These are phyloP conservation scores for Colletotrichum sp. DNA, from an alignment of 2,329 filamentous ascomycete genomes.

Conservation along the genomic window DNA sequence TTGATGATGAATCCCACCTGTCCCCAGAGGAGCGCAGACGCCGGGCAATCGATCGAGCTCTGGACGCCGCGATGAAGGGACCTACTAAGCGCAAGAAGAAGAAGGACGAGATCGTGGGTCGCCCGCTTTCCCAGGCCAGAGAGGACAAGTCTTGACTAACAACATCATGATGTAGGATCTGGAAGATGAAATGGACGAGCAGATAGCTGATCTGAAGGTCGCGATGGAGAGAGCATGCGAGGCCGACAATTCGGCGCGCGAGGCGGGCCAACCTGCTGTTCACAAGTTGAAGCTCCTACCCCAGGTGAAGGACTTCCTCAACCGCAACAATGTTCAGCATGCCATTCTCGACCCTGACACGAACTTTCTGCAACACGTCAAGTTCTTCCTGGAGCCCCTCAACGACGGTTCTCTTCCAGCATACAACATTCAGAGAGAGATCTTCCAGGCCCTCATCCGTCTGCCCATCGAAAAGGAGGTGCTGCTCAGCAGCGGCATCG, in stretches of 20 bases:
- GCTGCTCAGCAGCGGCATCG: slow-evolving; percentile 88
- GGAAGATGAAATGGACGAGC: slow-evolving; percentile 87
- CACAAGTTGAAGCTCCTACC: slow-evolving; percentile 95
- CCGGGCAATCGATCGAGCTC: slow-evolving; percentile 82
- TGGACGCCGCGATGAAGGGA: slow-evolving; percentile 88
- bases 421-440: slow-evolving; percentile 95
- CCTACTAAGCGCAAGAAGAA: slow-evolving; percentile 76
- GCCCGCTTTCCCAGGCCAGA: neutral
- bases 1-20: slow-evolving; percentile 78
- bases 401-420: slow-evolving; percentile 93
- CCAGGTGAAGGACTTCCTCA: slow-evolving; percentile 86
- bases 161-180: slow-evolving; percentile 67
- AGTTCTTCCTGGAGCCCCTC: slow-evolving; percentile 95
- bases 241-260: slow-evolving; percentile 82
- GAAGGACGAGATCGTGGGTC: slow-evolving; percentile 84
- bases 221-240: slow-evolving; percentile 92
- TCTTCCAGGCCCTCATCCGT: slow-evolving; percentile 80
- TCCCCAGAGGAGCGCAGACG: slow-evolving; percentile 85
- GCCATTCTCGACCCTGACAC: slow-evolving; percentile 92
- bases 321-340: slow-evolving; percentile 84
- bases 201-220: slow-evolving; percentile 85
- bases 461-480: slow-evolving; percentile 92
- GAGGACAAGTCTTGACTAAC: slow-evolving; percentile 25
- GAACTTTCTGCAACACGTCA: slow-evolving; percentile 92
- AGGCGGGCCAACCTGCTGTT: slow-evolving; percentile 79